phyloP scores from a whole-genome alignment of 2,329 filamentous ascomycete species.

The Massarina eburnea region DNA sequence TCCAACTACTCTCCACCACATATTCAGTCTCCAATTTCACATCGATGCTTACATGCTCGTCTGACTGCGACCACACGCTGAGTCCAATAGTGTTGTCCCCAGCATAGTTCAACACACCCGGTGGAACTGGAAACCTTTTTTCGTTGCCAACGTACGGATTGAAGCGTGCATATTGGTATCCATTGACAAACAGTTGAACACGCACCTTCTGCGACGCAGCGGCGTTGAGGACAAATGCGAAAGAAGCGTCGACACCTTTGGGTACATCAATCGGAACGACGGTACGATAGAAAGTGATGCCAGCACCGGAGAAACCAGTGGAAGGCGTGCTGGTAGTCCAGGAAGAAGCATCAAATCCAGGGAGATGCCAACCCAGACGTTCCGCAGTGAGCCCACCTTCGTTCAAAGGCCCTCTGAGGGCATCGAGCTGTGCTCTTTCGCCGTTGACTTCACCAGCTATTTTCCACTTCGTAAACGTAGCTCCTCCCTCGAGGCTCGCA shows the following conservation, averaged over 20 bases:
- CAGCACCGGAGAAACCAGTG: constrained; percentile 51
- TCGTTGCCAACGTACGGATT: constrained; percentile 64
- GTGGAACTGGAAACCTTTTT: constrained; percentile 61
- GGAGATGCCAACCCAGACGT: constrained; percentile 61
- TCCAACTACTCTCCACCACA: constrained; percentile 56
- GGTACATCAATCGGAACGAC: constrained; percentile 55
- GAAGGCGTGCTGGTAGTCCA: constrained; percentile 46
- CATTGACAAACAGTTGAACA: constrained; percentile 64
- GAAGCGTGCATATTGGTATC: constrained; percentile 65
- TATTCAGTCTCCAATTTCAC: constrained; percentile 58
- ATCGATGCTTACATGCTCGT: constrained; percentile 53
- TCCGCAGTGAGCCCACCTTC: constrained; percentile 63
- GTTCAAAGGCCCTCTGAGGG: constrained; percentile 57
- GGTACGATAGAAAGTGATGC: constrained; percentile 60
- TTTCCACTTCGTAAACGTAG: constrained; percentile 57
- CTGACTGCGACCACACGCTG: constrained; percentile 62
- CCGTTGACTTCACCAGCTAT: constrained; percentile 60
- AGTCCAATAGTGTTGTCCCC: constrained; percentile 61
- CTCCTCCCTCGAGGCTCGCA: constrained; percentile 50
- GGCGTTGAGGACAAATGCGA: constrained; percentile 57
- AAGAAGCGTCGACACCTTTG: constrained; percentile 55
- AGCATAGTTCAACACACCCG: constrained; percentile 59
- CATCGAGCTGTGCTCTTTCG: constrained; percentile 53
- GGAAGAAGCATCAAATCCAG: constrained; percentile 53
- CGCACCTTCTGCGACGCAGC: constrained; percentile 50